Conservation (phyloP, 129 eudicot species). For the Arctium lappa region DNA sequence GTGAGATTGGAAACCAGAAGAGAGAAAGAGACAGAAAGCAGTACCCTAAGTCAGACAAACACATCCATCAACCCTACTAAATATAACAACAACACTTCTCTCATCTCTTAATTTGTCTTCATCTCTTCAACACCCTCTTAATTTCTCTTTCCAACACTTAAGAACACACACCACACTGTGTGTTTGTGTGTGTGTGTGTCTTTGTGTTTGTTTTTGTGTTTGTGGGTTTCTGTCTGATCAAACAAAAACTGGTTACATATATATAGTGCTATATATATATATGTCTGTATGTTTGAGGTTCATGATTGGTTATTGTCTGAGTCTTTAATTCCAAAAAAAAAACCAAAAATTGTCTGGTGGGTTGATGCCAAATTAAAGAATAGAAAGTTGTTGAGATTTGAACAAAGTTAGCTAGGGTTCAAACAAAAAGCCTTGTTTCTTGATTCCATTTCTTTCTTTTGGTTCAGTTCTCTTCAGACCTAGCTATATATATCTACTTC, state of each 20-base stretch:
- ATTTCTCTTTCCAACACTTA: slow-evolving; percentile 21
- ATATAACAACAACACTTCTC: neutral
- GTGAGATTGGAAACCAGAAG: slow-evolving; percentile 45
- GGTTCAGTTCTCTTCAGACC: slow-evolving; percentile 27
- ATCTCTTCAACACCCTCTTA: slow-evolving; percentile 50
- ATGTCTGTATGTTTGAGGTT: neutral
- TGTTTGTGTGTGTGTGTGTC: slow-evolving; percentile 37
- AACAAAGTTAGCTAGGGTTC: slow-evolving; percentile 32
- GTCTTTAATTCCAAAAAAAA: slow-evolving; percentile 16
- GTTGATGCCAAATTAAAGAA: slow-evolving; percentile 61
- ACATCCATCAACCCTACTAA: slow-evolving; percentile 25
- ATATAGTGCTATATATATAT: slow-evolving; percentile 17
- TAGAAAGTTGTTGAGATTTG: slow-evolving; percentile 38
- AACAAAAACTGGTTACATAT: neutral
- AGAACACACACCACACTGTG: slow-evolving; percentile 30
- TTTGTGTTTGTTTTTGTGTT: no score
- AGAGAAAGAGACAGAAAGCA: slow-evolving; percentile 71
- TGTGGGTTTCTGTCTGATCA: neutral
- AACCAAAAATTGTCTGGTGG: slow-evolving; percentile 59
- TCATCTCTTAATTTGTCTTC: slow-evolving; percentile 25
- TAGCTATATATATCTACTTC: neutral
- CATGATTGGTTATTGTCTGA: slow-evolving; percentile 8
- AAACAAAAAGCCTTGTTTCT: slow-evolving; percentile 37
- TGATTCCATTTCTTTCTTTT: slow-evolving; percentile 12
- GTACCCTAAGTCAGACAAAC: slow-evolving; percentile 27